Evolutionary conservation across 2,329 filamentous ascomycete genomes (phyloP).

Genomic region (Pseudopyricularia javanii): DNA sequence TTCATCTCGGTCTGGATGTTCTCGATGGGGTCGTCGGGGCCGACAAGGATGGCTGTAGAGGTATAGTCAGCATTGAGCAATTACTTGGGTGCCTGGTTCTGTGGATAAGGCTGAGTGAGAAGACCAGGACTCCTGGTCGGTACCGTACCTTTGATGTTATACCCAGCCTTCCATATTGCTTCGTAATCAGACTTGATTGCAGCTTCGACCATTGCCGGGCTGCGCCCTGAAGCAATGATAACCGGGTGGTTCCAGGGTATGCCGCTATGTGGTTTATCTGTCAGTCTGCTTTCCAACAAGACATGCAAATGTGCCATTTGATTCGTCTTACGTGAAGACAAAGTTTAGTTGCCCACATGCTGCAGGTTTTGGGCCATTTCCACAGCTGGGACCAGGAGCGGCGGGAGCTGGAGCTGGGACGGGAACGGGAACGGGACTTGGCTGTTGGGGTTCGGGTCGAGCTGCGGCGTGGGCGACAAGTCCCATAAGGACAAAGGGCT

Average conservation of each 20-base stretch:
- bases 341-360: neutral
- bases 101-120: too few species aligned
- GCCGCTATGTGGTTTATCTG: neutral
- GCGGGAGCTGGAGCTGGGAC: neutral
- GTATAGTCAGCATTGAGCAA: too few species aligned
- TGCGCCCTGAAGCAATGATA: neutral
- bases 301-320: neutral
- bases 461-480: neutral
- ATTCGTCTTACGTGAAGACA: neutral
- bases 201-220: neutral
- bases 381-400: neutral
- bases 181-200: neutral
- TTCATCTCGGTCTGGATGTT: neutral
- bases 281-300: neutral
- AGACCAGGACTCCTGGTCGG: too few species aligned
- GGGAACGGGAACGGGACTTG: too few species aligned
- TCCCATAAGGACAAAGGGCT: neutral
- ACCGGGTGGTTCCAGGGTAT: neutral
- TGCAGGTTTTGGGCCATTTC: neutral
- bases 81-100: too few species aligned
- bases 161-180: neutral
- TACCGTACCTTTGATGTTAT: neutral
- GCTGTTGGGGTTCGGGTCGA: neutral
- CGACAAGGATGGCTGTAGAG: neutral
- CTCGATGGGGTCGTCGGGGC: neutral